phyloP scores from a whole-genome alignment of 768 basidiomycete species.

The Boletus huronensis region DNA sequence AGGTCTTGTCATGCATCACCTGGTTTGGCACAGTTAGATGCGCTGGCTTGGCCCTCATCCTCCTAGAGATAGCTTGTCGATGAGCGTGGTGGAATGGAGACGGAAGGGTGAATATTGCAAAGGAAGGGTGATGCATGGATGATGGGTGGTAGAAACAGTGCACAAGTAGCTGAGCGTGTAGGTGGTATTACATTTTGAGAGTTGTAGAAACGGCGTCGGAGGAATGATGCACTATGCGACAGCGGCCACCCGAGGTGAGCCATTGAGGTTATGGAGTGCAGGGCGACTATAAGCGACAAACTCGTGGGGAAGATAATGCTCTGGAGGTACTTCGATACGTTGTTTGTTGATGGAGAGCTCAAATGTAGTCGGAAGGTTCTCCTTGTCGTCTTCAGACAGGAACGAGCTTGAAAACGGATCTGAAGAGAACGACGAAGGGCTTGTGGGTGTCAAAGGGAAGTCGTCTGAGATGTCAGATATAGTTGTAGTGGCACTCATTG shows the following conservation, averaged over 20 bases:
- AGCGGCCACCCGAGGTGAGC: constrained; percentile 50
- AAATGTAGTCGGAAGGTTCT: constrained; percentile 69
- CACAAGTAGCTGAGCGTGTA: constrained; percentile 59
- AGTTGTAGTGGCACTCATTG: constrained; percentile 69
- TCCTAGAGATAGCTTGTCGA: constrained; percentile 45
- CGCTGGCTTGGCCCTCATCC: constrained; percentile 12
- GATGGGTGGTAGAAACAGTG: constrained; percentile 63
- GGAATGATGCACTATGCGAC: constrained; percentile 52
- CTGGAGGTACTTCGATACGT: constrained; percentile 61
- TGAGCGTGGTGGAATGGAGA: constrained; percentile 44
- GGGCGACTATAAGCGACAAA: constrained; percentile 76
- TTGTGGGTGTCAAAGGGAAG: constrained; percentile 79
- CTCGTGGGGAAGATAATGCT: constrained; percentile 78
- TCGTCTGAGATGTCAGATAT: constrained; percentile 78
- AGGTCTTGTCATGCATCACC: constrained; percentile 11
- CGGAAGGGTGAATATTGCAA: constrained; percentile 55
- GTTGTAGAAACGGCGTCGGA: constrained; percentile 44
- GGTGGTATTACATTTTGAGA: constrained; percentile 77
- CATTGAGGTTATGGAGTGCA: constrained; percentile 74
- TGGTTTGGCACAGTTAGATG: constrained; percentile 21
- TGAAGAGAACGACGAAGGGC: constrained; percentile 47
- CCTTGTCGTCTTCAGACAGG: constrained; percentile 71
- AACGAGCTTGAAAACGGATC: constrained; percentile 55
- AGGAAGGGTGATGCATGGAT: constrained; percentile 59
- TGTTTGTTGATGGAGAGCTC: constrained; percentile 73